Conservation (phyloP, 2,329 filamentous ascomycete species). For the Lanzia echinophila region DNA sequence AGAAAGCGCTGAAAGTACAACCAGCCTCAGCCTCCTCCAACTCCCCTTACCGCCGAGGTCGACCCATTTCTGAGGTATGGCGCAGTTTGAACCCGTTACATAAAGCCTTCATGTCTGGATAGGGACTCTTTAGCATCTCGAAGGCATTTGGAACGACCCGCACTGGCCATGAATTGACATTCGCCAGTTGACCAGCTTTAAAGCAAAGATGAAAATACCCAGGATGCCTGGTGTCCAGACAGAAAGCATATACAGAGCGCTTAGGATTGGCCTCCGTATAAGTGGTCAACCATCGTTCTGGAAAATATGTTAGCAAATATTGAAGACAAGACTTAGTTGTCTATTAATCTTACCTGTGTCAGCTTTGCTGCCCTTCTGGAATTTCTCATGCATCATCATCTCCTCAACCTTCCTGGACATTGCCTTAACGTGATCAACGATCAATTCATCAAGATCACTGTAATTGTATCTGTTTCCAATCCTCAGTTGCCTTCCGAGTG, state of each 20-base stretch:
- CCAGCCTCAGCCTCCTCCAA: neutral
- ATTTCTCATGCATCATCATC: conserved; percentile 92
- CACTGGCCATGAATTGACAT: conserved; percentile 73
- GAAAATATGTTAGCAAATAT: neutral
- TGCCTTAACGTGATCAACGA: conserved; percentile 92
- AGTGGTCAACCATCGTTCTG: conserved; percentile 91
- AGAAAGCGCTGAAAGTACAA: neutral
- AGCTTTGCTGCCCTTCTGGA: conserved; percentile 70
- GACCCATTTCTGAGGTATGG: conserved; percentile 22
- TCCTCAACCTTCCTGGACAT: conserved; percentile 98
- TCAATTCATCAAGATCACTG: conserved; percentile 92
- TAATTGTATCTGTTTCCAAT: conserved; percentile 88
- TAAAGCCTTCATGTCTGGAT: conserved; percentile 89
- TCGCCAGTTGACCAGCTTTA: conserved; percentile 75
- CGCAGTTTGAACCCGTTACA: conserved; percentile 88
- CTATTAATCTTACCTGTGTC: conserved; percentile 67
- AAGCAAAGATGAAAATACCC: conserved; percentile 96
- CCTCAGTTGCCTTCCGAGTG: conserved; percentile 76
- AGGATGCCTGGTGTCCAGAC: conserved; percentile 83
- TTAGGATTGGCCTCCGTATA: conserved; percentile 96
- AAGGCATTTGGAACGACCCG: conserved; percentile 91
- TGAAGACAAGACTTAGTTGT: neutral
- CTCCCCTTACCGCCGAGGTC: conserved; percentile 11
- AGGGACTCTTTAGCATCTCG: conserved; percentile 79
- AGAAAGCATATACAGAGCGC: conserved; percentile 91